Evolutionary conservation across 495 filamentous ascomycete species (phyloP).

Genomic region (Choiromyces venosus): DNA sequence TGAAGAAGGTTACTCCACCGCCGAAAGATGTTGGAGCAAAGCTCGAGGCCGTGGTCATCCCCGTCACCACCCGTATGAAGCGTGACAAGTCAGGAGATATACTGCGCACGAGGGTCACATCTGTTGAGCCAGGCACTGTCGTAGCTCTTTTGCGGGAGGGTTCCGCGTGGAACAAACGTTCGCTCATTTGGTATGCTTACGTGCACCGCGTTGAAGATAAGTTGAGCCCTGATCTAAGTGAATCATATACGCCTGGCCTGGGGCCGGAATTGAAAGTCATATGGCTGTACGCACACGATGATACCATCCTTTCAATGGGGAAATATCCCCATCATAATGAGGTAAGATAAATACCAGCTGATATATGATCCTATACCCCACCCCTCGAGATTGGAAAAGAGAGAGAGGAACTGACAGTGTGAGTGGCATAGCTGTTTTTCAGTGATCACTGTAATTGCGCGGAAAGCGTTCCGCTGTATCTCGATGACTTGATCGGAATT

Average conservation of each 20-base stretch:
- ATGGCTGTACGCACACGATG: slow-evolving; percentile 65
- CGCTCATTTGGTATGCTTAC: slow-evolving; percentile 62
- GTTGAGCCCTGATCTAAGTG: slow-evolving; percentile 41
- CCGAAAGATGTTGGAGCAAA: slow-evolving; percentile 3
- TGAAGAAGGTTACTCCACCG: slow-evolving; percentile 40
- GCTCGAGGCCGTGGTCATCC: slow-evolving; percentile 28
- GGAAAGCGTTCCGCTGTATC: slow-evolving; percentile 46
- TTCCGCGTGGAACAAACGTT: slow-evolving; percentile 53
- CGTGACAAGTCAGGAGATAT: slow-evolving; percentile 20
- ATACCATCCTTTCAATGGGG: slow-evolving; percentile 60
- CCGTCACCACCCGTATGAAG: slow-evolving; percentile 27
- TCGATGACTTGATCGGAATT: slow-evolving; percentile 51
- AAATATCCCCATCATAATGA: slow-evolving; percentile 64
- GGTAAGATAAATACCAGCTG: slow-evolving; percentile 12
- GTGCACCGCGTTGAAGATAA: slow-evolving; percentile 53
- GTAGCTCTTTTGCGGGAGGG: slow-evolving; percentile 49
- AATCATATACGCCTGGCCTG: slow-evolving; percentile 18
- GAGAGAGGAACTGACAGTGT: slow-evolving; percentile 8
- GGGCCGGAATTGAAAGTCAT: slow-evolving; percentile 52
- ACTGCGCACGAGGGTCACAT: not conserved
- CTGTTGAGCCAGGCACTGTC: slow-evolving; percentile 50
- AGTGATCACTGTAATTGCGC: slow-evolving; percentile 70
- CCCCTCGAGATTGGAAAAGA: not conserved
- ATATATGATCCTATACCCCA: not conserved
- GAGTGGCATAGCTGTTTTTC: slow-evolving; percentile 53